These are phyloP conservation scores for Lactarius tabidus DNA, from an alignment of 768 basidiomycete species.

Conservation along the genomic window DNA sequence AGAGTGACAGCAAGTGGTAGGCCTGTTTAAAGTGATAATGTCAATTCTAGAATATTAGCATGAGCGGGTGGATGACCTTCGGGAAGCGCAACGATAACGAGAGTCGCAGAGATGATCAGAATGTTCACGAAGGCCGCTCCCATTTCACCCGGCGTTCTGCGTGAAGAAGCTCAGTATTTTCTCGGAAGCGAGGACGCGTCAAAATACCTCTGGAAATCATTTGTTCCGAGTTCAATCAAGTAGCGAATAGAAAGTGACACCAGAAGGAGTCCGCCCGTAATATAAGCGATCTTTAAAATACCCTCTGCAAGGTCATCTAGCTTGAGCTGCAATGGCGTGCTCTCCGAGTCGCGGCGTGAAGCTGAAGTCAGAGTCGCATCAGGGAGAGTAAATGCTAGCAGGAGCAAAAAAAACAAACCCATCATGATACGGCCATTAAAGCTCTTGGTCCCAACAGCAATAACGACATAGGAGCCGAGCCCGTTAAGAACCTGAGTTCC, in stretches of 20 bases:
- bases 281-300: slow-evolving; percentile 86
- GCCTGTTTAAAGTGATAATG: slow-evolving; percentile 43
- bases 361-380: slow-evolving; percentile 44
- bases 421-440: slow-evolving; percentile 99
- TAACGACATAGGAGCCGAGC: slow-evolving; percentile 78
- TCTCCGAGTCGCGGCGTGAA: slow-evolving; percentile 77
- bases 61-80: slow-evolving; percentile 47
- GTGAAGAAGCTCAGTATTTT: slow-evolving; percentile 2
- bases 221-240: slow-evolving; percentile 78
- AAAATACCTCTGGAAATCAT: slow-evolving; percentile 50
- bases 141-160: slow-evolving; percentile 69
- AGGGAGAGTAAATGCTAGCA: neutral
- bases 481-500: slow-evolving; percentile 86
- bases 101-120: slow-evolving; percentile 88
- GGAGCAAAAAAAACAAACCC: slow-evolving; percentile 49
- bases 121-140: slow-evolving; percentile 90
- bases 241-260: slow-evolving; percentile 85
- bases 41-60: slow-evolving; percentile 7
- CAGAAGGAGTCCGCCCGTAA: slow-evolving; percentile 81
- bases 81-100: slow-evolving; percentile 81
- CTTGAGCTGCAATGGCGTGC: slow-evolving; percentile 92
- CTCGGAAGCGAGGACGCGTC: neutral
- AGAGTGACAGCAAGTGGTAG: slow-evolving; percentile 94
- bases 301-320: slow-evolving; percentile 88
- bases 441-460: slow-evolving; percentile 86